Evolutionary conservation across 2,329 filamentous ascomycete species (phyloP).

Genomic region (Hymenoscyphus occultus): DNA sequence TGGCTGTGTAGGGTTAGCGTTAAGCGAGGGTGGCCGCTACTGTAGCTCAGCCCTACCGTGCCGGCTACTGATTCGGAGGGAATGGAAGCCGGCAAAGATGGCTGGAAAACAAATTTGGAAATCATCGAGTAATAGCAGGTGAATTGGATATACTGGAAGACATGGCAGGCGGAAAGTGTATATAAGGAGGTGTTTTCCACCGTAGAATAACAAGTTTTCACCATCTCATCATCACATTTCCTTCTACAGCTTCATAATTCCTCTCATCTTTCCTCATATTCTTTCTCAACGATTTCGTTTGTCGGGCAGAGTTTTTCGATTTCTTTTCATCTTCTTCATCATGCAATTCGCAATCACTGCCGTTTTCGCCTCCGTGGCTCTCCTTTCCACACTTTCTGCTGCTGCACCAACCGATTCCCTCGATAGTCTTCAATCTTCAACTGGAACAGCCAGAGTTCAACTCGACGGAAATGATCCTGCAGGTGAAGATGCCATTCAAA

Average conservation of each 20-base stretch:
- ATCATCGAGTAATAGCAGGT: not conserved
- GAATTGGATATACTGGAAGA: not conserved
- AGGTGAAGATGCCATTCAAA: not conserved
- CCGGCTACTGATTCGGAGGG: not conserved
- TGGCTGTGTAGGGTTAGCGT: not conserved
- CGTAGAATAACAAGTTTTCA: not conserved
- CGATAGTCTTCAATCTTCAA: not conserved
- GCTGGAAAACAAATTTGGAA: not conserved
- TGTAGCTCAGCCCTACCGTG: not conserved
- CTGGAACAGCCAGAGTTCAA: not conserved
- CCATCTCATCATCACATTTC: not conserved
- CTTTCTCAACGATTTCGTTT: not conserved
- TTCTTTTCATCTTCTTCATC: not conserved
- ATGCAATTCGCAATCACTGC: not conserved
- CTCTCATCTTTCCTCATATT: not conserved
- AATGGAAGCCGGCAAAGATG: not conserved
- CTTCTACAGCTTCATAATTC: not conserved
- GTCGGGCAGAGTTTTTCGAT: not conserved
- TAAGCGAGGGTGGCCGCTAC: not conserved
- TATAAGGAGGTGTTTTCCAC: not conserved
- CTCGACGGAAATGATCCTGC: not conserved
- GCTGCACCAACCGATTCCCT: not conserved
- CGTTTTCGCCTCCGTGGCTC: not conserved
- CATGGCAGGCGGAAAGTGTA: not conserved
- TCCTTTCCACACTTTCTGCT: conserved; percentile 3